These are phyloP conservation scores for Kwoniella newhampshirensis DNA, from an alignment of 768 basidiomycete genomes.

Conservation along the genomic window DNA sequence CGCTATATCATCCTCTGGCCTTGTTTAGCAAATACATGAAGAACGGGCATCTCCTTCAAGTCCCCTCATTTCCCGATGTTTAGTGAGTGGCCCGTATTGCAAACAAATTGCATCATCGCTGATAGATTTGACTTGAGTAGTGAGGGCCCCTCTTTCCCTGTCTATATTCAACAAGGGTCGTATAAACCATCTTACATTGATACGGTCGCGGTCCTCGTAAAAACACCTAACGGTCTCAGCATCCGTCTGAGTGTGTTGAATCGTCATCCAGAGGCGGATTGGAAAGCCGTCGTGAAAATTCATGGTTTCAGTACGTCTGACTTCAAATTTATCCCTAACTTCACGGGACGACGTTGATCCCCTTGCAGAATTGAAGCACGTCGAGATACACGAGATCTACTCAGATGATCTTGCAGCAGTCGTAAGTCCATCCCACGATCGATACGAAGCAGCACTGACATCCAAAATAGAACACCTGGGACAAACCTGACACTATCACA, in stretches of 20 bases:
- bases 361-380: slow-evolving; percentile 53
- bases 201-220: slow-evolving; percentile 59
- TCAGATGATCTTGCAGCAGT: slow-evolving; percentile 55
- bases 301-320: slow-evolving; percentile 33
- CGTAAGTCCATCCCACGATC: slow-evolving; percentile 24
- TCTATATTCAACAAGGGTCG: slow-evolving; percentile 58
- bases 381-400: slow-evolving; percentile 62
- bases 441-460: too few relatives aligned
- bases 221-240: slow-evolving; percentile 46
- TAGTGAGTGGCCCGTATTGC: slow-evolving; percentile 31
- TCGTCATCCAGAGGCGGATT: slow-evolving; percentile 56
- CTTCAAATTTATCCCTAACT: too few relatives aligned
- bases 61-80: slow-evolving; percentile 27
- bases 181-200: slow-evolving; percentile 56
- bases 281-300: slow-evolving; percentile 40
- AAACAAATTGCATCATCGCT: not conserved
- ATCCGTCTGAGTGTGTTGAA: slow-evolving; percentile 63
- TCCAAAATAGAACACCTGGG: slow-evolving; percentile 49
- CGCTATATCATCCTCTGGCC: slow-evolving; percentile 52
- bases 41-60: slow-evolving; percentile 37
- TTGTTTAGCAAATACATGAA: slow-evolving; percentile 64
- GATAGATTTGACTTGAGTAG: slow-evolving; percentile 18
- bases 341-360: slow-evolving; percentile 21
- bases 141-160: slow-evolving; percentile 58
- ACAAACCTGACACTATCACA: slow-evolving; percentile 41